Conservation (phyloP, 106 monocot genomes). For the Dendrobium officinale region DNA sequence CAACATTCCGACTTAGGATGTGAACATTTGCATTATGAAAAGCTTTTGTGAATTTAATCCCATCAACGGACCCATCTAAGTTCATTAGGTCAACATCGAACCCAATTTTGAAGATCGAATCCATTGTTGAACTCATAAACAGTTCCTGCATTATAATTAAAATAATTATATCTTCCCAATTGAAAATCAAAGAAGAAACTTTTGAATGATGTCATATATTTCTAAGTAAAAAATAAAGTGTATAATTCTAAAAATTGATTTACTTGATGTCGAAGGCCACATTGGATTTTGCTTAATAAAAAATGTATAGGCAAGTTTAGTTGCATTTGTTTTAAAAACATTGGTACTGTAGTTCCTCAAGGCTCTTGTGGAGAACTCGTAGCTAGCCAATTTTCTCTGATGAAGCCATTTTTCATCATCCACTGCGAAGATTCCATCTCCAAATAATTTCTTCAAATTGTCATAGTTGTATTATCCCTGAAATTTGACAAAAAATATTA, state of each 20-base stretch:
- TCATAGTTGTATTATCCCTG: background rate
- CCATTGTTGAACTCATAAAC: constrained; percentile 22
- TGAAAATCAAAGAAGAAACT: background rate
- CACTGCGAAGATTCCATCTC: constrained; percentile 12
- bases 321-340: constrained; percentile 26
- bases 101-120: constrained; percentile 20
- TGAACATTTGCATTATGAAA: constrained; percentile 19
- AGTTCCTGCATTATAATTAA: constrained; percentile 9
- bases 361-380: constrained; percentile 12
- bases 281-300: background rate
- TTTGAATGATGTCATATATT: background rate
- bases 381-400: constrained; percentile 16
- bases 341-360: background rate
- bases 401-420: constrained; percentile 18
- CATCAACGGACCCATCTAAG: background rate
- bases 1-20: background rate
- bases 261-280: too few relatives aligned
- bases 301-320: constrained; percentile 5
- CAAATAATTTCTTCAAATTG: constrained; percentile 1
- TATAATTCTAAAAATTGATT: constrained; percentile 16
- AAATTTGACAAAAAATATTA: background rate
- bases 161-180: too few relatives aligned
- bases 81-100: constrained; percentile 13
- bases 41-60: constrained; percentile 13
- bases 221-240: background rate